Evolutionary conservation across 805 yeast genomes (phyloP).

Genomic region (Ogataea pini): DNA sequence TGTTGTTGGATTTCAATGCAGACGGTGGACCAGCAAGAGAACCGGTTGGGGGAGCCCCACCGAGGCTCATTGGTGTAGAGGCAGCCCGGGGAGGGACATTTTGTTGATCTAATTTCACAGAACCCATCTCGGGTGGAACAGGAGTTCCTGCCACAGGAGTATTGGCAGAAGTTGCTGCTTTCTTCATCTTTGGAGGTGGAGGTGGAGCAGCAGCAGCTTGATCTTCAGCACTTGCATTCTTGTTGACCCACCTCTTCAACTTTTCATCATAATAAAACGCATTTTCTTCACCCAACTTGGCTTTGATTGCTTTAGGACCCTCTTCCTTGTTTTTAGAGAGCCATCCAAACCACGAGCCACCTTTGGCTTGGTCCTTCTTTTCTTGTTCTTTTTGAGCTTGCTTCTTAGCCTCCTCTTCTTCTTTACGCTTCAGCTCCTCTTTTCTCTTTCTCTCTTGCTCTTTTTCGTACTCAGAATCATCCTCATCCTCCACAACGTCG

Average conservation of each 20-base stretch:
- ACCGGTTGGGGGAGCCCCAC: constrained; percentile 6
- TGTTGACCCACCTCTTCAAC: constrained; percentile 83
- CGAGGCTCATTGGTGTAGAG: neutral
- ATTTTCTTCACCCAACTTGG: constrained; percentile 81
- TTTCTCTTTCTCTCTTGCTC: constrained; percentile 31
- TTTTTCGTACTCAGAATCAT: constrained; percentile 45
- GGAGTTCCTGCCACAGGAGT: constrained; percentile 35
- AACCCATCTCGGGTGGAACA: constrained; percentile 19
- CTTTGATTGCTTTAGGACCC: constrained; percentile 70
- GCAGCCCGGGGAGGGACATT: constrained; percentile 30
- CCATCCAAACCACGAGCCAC: constrained; percentile 60
- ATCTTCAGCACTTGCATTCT: constrained; percentile 64
- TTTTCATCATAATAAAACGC: constrained; percentile 79
- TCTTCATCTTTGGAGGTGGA: constrained; percentile 62
- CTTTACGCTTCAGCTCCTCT: constrained; percentile 28
- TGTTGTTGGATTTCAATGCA: constrained; percentile 26
- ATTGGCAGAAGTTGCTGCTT: constrained; percentile 42
- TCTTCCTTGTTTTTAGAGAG: constrained; percentile 53
- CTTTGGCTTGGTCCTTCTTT: constrained; percentile 19
- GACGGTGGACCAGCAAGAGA: constrained; percentile 10
- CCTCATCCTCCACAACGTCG: constrained; percentile 36
- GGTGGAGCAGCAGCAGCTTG: constrained; percentile 60
- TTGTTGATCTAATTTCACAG: neutral
- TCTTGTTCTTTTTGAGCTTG: constrained; percentile 18
- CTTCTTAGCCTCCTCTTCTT: constrained; percentile 19